These are phyloP conservation scores for Calvatia gigantea DNA, from an alignment of 768 basidiomycete species.

Conservation along the genomic window DNA sequence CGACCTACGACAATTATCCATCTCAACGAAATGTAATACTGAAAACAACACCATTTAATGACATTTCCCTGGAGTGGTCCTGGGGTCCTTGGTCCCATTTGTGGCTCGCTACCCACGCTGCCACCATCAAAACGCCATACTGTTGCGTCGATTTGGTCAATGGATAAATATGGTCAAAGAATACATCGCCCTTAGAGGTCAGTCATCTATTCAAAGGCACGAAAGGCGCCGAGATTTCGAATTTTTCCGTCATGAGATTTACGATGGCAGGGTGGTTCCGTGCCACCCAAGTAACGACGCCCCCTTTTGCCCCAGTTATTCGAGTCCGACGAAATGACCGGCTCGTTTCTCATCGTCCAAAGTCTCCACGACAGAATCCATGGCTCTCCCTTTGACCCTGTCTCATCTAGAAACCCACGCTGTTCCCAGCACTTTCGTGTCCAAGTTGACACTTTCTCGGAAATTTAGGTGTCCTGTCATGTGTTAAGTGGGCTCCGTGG, in stretches of 20 bases:
- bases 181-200: background rate
- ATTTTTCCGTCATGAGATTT: conserved; percentile 1
- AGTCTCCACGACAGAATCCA: background rate
- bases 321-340: no score
- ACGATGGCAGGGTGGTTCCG: background rate
- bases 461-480: background rate
- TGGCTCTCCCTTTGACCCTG: background rate
- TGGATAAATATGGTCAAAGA: background rate
- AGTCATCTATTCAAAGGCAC: background rate
- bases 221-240: conserved; percentile 1
- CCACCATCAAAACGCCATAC: background rate
- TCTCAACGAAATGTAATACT: no score
- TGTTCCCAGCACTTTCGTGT: background rate
- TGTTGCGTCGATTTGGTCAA: conserved; percentile 2
- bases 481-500: background rate
- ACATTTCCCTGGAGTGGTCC: no score
- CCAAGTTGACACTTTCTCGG: background rate
- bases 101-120: background rate
- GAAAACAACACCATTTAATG: no score
- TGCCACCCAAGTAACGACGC: background rate
- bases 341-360: background rate
- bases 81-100: conserved; percentile 2
- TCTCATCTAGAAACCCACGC: background rate
- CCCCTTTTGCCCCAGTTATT: background rate
- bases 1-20: no score